Evolutionary conservation across 768 basidiomycete genomes (phyloP), one percentile per base, ranked within the genome.

Genomic region (Pisolithus albus): DNA sequence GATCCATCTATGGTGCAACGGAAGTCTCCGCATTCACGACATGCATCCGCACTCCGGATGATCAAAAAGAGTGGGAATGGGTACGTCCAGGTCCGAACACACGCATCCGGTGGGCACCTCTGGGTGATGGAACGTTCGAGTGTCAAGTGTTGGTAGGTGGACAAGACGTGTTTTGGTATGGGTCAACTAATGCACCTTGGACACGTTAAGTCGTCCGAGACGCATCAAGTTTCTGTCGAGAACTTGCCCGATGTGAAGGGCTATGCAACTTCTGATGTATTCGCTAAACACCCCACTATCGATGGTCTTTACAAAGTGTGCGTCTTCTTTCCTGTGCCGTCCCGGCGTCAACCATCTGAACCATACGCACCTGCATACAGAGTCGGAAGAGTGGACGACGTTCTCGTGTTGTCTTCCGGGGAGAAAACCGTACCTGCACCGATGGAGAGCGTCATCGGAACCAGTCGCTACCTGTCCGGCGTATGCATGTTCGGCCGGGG

Each of bases 261-360:
- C 11, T 77, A 76, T 45, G 70, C 70, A 1, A 76, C 70, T 10
- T 70, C 68, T 3, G 77, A 78, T 60, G 56, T 75, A 7, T 75
- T 72, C 53, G 50, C 69, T 32, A 66, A 63, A 23, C 78, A 79
- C 53, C 75, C 78, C 1, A 72, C 69, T 6, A 69, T 71, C 9
- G 57, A 67, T 4, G 61, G 67, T 13, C 59, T 74, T n/a, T 80
- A 72, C 65, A 76, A 69, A 58, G 62, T 76, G 75, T 77, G 49
- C 5, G 61, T 46, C 19, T 16, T 36, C 19, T 15, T n/a, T 8
- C 49, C 21, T 13, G 7, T 24, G 4, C 42, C 15, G 18, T 16
- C 32, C 18, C 0, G 1, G 7, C n/a, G 43, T 30, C 24, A 40
- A 4, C 38, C 7, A 16, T 49, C 34, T 47, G 7, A 41, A 18